Percentiles rank a stretch among this genome's conserved stretches.
Evolutionary conservation across 306 rosid genomes (phyloP).

Genomic region (Citrullus mucosospermus): DNA sequence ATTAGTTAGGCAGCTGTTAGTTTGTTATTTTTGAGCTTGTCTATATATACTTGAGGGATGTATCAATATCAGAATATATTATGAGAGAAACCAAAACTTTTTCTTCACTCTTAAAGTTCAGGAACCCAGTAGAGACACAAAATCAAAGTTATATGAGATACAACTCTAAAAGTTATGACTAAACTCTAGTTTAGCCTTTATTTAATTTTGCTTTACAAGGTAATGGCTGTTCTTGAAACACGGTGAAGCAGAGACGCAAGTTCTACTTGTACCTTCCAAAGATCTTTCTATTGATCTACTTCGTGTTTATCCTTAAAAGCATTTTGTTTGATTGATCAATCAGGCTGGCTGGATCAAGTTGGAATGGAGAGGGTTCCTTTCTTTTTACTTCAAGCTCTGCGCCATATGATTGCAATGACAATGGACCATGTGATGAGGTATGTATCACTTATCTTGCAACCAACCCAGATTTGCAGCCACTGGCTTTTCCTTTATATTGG

Average conservation of each 20-base stretch:
- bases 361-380: conserved; percentile 85
- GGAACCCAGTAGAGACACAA: background rate
- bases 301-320: background rate
- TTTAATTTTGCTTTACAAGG: background rate
- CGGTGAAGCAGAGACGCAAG: background rate
- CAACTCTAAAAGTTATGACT: background rate
- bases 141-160: background rate
- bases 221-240: background rate
- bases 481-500: background rate
- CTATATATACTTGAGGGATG: no score
- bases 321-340: conserved; percentile 15
- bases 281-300: background rate
- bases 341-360: conserved; percentile 57
- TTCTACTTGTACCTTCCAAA: background rate
- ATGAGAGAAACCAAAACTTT: no score
- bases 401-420: conserved; percentile 68
- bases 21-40: no score
- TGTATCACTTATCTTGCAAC: conserved; percentile 14
- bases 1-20: no score
- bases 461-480: background rate
- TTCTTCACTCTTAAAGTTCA: no score
- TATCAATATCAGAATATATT: no score
- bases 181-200: background rate
- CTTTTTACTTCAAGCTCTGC: conserved; percentile 93
- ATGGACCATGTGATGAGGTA: conserved; percentile 87